Evolutionary conservation across 352 stramenopile species (phyloP).

Genomic region (Phytophthora fragariaefolia): DNA sequence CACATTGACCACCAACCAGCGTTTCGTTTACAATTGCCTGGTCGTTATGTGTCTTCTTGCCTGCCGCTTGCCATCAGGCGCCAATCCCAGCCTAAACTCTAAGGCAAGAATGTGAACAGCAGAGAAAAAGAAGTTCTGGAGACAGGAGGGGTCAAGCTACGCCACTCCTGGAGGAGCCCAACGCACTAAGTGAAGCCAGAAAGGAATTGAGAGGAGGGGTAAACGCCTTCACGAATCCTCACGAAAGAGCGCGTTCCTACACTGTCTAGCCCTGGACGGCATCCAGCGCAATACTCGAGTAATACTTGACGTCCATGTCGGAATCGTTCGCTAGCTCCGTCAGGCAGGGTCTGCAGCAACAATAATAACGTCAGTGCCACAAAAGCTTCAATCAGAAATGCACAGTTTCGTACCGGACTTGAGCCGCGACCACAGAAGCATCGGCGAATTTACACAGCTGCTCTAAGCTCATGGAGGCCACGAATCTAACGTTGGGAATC

Average conservation of each 20-base stretch:
- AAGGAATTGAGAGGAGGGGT: slow-evolving; percentile 34
- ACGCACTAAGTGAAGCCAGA: slow-evolving; percentile 31
- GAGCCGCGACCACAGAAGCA: slow-evolving; percentile 62
- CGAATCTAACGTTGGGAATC: slow-evolving; percentile 91
- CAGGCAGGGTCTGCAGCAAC: slow-evolving; percentile 65
- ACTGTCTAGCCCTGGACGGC: slow-evolving; percentile 67
- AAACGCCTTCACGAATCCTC: slow-evolving; percentile 30
- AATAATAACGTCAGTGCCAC: not conserved
- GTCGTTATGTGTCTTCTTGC: slow-evolving; percentile 17
- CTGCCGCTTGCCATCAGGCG: slow-evolving; percentile 28
- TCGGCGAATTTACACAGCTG: slow-evolving; percentile 85
- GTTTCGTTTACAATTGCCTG: slow-evolving; percentile 36
- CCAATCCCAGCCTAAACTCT: slow-evolving; percentile 37
- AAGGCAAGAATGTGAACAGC: slow-evolving; percentile 34
- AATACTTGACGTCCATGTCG: slow-evolving; percentile 90
- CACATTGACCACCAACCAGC: slow-evolving; percentile 25
- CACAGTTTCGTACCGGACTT: slow-evolving; percentile 75
- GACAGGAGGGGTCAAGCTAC: slow-evolving; percentile 8
- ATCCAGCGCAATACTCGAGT: slow-evolving; percentile 83
- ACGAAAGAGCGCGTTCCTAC: slow-evolving; percentile 39
- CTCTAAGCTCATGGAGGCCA: slow-evolving; percentile 86
- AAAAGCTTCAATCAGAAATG: not conserved
- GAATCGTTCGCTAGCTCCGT: slow-evolving; percentile 78
- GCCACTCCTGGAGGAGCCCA: slow-evolving; percentile 9
- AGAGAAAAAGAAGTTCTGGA: slow-evolving; percentile 19